Evolutionary conservation across 176 grass and related monocot species (phyloP).

Genomic region (Avena insularis): DNA sequence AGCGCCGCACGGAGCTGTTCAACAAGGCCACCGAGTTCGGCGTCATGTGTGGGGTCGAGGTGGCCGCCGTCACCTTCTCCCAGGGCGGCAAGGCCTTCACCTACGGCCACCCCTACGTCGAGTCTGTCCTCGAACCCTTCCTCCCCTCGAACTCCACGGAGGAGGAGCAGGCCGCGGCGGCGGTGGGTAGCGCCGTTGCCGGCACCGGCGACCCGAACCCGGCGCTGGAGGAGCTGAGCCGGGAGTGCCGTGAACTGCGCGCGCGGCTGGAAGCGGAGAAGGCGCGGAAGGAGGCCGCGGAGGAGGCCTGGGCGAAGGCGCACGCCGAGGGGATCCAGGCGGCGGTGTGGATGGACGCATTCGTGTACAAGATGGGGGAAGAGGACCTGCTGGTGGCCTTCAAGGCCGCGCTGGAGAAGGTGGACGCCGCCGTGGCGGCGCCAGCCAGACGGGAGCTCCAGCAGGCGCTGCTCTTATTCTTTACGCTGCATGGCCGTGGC

Average conservation of each 20-base stretch:
- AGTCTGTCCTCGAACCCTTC: slow-evolving; percentile 44
- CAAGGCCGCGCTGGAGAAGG: background rate
- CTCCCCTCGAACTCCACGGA: background rate
- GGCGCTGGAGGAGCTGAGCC: too few relatives aligned
- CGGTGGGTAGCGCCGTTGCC: background rate
- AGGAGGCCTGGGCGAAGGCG: background rate
- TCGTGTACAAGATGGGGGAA: background rate
- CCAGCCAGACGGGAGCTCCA: background rate
- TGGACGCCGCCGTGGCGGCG: background rate
- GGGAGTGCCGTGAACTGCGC: too few relatives aligned
- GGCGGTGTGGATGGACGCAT: background rate
- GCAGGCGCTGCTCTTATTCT: background rate
- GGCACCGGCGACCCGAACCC: background rate
- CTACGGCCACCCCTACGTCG: slow-evolving; percentile 57
- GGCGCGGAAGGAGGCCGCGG: too few relatives aligned
- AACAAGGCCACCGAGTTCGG: slow-evolving; percentile 57
- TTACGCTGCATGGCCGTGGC: background rate
- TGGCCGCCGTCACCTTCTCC: slow-evolving; percentile 54
- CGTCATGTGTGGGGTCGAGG: slow-evolving; percentile 49
- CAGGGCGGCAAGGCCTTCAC: slow-evolving; percentile 64
- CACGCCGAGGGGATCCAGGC: background rate
- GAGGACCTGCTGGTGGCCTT: slow-evolving; percentile 15
- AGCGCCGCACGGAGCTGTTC: slow-evolving; percentile 49
- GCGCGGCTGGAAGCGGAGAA: too few relatives aligned
- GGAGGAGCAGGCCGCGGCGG: background rate